Conservation (phyloP, 2,329 filamentous ascomycete species). For the Chrysoporthe cubensis region DNA sequence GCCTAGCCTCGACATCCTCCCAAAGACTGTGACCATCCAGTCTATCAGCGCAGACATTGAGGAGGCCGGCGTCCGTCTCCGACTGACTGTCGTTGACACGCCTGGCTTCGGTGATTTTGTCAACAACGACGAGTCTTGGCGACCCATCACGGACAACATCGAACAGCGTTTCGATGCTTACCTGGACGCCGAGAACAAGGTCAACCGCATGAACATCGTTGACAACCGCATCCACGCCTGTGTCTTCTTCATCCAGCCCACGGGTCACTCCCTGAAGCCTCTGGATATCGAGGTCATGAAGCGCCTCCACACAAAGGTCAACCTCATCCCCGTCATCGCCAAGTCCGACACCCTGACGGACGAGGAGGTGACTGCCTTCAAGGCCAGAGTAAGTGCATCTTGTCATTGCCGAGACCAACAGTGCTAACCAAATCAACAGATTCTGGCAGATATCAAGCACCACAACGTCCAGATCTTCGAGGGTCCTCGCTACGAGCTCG, state of each 20-base stretch:
- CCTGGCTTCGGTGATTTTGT: constrained; percentile 99
- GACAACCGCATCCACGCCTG: constrained; percentile 99
- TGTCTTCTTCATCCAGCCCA: constrained; percentile 99
- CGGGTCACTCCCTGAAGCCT: constrained; percentile 96
- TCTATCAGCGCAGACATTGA: constrained; percentile 97
- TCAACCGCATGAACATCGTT: constrained; percentile 99
- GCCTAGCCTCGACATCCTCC: constrained; percentile 95
- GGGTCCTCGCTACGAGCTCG: constrained; percentile 95
- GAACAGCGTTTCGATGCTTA: constrained; percentile 99
- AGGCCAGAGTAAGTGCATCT: constrained; percentile 78
- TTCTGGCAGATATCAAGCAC: constrained; percentile 93
- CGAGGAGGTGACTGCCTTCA: constrained; percentile 93
- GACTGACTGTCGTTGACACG: constrained; percentile 95
- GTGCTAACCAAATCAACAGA: constrained; percentile 57
- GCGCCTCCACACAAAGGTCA: constrained; percentile 99
- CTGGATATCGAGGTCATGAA: constrained; percentile 99
- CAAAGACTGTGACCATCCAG: constrained; percentile 95
- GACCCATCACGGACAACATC: constrained; percentile 98
- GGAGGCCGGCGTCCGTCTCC: constrained; percentile 95
- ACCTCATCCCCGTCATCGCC: constrained; percentile 98
- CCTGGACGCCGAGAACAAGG: constrained; percentile 99
- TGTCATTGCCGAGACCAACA: background rate
- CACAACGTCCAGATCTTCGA: constrained; percentile 99
- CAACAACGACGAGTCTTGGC: constrained; percentile 99
- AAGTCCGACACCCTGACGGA: constrained; percentile 98